phyloP scores from a whole-genome alignment of 2,329 filamentous ascomycete genomes.

The Metarhizium guizhouense region DNA sequence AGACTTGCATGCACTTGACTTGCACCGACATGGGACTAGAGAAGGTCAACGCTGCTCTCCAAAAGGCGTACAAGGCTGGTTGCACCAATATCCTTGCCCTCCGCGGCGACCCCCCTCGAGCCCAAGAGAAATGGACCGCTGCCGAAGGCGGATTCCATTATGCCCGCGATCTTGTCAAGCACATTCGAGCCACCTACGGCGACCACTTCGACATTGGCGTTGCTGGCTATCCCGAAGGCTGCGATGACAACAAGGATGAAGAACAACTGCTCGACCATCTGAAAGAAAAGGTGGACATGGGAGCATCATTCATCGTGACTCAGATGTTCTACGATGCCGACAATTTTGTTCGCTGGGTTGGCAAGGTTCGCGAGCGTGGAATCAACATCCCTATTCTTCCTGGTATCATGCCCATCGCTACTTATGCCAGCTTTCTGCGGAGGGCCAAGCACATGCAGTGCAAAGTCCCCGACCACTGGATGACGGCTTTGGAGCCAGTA shows the following conservation, averaged over 20 bases:
- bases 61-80: constrained; percentile 83
- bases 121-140: constrained; percentile 88
- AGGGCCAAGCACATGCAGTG: constrained; percentile 88
- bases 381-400: constrained; percentile 78
- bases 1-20: constrained; percentile 98
- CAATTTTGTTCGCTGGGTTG: constrained; percentile 86
- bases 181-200: constrained; percentile 66
- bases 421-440: constrained; percentile 85
- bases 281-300: constrained; percentile 94
- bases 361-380: constrained; percentile 74
- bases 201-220: constrained; percentile 91
- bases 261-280: constrained; percentile 81
- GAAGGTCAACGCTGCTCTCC: constrained; percentile 82
- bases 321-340: constrained; percentile 99
- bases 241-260: constrained; percentile 83
- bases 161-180: constrained; percentile 80
- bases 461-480: constrained; percentile 73
- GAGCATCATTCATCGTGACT: constrained; percentile 88
- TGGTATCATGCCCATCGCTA: constrained; percentile 84
- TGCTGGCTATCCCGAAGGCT: constrained; percentile 91
- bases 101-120: constrained; percentile 85
- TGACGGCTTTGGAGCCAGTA: constrained; percentile 74
- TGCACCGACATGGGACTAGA: constrained; percentile 96
- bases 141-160: constrained; percentile 83
- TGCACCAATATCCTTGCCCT: constrained; percentile 97